Conservation (phyloP, 2,329 filamentous ascomycete genomes). For the Cucurbitaria berberidis region DNA sequence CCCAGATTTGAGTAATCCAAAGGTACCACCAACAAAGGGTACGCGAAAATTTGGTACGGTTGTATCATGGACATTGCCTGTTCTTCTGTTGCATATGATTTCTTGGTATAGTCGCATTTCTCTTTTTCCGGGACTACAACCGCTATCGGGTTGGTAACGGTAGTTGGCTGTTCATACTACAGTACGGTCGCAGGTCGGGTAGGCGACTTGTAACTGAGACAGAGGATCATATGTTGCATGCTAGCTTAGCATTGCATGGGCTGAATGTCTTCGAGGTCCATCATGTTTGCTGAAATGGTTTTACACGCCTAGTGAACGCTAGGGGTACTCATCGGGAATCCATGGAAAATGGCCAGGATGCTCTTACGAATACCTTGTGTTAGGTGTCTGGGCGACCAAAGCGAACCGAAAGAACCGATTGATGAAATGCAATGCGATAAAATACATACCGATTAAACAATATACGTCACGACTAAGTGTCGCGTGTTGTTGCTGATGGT, state of each 20-base stretch:
- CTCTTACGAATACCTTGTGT: neutral
- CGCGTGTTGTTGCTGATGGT: constrained; percentile 3
- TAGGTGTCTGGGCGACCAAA: neutral
- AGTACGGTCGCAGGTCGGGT: neutral
- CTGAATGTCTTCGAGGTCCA: neutral
- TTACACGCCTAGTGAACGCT: neutral
- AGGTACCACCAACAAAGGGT: constrained; percentile 6
- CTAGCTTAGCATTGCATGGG: neutral
- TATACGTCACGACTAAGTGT: constrained; percentile 11
- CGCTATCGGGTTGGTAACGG: neutral
- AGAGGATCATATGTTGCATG: neutral
- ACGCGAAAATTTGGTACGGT: neutral
- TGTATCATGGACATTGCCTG: neutral
- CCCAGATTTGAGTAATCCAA: constrained; percentile 8
- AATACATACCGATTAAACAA: constrained; percentile 31
- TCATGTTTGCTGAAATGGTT: neutral
- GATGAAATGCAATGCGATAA: constrained; percentile 1
- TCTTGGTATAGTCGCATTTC: neutral
- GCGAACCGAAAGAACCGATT: constrained; percentile 2
- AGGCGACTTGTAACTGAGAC: neutral
- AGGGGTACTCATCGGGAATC: neutral
- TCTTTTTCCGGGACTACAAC: neutral
- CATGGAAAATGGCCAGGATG: neutral
- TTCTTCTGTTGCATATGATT: neutral
- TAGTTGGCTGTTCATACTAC: neutral